A percentile compares a stretch with the other conserved stretches of the same genome.
These are phyloP conservation scores for Chlorencoelia australis DNA, from an alignment of 2,329 filamentous ascomycete species.

Conservation along the genomic window DNA sequence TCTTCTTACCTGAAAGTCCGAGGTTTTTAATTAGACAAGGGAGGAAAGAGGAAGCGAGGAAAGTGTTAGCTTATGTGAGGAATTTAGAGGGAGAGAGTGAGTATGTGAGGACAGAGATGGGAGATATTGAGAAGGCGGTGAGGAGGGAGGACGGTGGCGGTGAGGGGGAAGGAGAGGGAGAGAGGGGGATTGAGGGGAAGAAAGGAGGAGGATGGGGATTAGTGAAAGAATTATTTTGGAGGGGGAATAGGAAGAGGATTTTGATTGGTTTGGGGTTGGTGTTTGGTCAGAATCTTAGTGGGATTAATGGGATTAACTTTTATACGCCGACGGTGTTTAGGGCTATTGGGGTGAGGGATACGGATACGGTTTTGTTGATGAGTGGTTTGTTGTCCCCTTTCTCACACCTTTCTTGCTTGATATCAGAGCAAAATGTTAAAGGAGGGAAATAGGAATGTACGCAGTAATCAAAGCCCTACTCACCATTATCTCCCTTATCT, in stretches of 20 bases:
- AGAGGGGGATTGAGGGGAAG: background rate
- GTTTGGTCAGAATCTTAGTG: slow-evolving; percentile 21
- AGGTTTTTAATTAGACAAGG: slow-evolving; percentile 29
- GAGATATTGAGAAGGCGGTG: slow-evolving; percentile 16
- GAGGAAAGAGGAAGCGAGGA: slow-evolving; percentile 6
- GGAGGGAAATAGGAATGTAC: slow-evolving; percentile 14
- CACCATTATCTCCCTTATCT: slow-evolving; percentile 37
- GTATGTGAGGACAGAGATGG: slow-evolving; percentile 13
- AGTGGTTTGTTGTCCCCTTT: slow-evolving; percentile 10
- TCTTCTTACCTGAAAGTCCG: slow-evolving; percentile 61
- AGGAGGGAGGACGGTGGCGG: slow-evolving; percentile 6
- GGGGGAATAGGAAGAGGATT: slow-evolving; percentile 15
- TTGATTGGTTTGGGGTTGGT: slow-evolving; percentile 17
- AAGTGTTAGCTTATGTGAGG: slow-evolving; percentile 12
- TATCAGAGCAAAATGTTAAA: no score
- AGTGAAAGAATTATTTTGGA: slow-evolving; percentile 15
- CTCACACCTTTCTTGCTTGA: background rate
- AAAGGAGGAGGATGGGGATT: slow-evolving; percentile 1
- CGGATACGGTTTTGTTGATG: slow-evolving; percentile 15
- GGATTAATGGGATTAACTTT: slow-evolving; percentile 22
- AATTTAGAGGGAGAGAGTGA: slow-evolving; percentile 7
- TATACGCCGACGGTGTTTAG: slow-evolving; percentile 19
- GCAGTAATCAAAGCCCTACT: slow-evolving; percentile 16
- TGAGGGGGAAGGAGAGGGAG: background rate
- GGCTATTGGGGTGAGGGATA: slow-evolving; percentile 18